Percentiles rank a stretch among this genome's conserved stretches.
Evolutionary conservation across 2,329 filamentous ascomycete species (phyloP).

Genomic region (Phaeosphaeria sp.): DNA sequence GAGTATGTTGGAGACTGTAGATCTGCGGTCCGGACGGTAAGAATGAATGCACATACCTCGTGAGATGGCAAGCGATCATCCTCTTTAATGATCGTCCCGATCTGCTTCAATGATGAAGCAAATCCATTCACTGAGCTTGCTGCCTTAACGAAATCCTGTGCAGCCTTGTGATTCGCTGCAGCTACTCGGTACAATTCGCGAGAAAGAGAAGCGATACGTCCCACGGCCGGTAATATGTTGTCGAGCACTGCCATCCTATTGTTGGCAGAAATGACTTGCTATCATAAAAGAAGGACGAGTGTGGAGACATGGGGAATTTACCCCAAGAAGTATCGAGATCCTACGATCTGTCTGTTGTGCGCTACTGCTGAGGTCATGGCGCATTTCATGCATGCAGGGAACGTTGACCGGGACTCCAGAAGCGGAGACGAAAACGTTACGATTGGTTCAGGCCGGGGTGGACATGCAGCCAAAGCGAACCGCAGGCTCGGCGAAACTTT

Average conservation of each 20-base stretch:
- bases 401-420: slow-evolving; percentile 32
- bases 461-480: slow-evolving; percentile 18
- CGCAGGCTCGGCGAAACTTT: slow-evolving; percentile 21
- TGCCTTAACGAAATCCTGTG: slow-evolving; percentile 36
- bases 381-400: slow-evolving; percentile 30
- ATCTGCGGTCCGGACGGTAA: neutral
- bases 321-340: slow-evolving; percentile 19
- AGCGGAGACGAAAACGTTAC: slow-evolving; percentile 22
- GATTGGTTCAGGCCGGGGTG: slow-evolving; percentile 24
- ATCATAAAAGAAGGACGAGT: slow-evolving; percentile 6
- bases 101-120: slow-evolving; percentile 46
- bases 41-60: slow-evolving; percentile 32
- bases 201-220: slow-evolving; percentile 42
- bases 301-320: slow-evolving; percentile 13
- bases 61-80: slow-evolving; percentile 46
- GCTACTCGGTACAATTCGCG: slow-evolving; percentile 43
- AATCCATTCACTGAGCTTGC: slow-evolving; percentile 46
- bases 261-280: slow-evolving; percentile 1
- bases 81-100: slow-evolving; percentile 47
- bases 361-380: slow-evolving; percentile 35
- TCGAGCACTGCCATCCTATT: slow-evolving; percentile 43
- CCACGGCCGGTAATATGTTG: slow-evolving; percentile 43
- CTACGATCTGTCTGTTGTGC: slow-evolving; percentile 24
- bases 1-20: neutral
- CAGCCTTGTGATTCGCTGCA: slow-evolving; percentile 28